These are phyloP conservation scores for Selaginella tamariscina DNA, from an alignment of 75 land plant species.

Conservation along the genomic window DNA sequence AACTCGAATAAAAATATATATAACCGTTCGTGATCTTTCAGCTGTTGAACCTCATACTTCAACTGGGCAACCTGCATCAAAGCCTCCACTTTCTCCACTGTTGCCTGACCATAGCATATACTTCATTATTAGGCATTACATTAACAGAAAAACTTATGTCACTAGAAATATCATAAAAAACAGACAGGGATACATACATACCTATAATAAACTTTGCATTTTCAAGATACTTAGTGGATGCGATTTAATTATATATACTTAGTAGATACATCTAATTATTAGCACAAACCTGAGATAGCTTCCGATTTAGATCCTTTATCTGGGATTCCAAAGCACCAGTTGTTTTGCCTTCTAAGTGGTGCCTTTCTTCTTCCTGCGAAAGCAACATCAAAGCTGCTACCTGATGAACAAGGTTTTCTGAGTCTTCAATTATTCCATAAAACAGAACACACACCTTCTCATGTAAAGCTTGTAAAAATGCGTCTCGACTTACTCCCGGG, in stretches of 20 bases:
- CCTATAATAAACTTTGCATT: too few relatives aligned
- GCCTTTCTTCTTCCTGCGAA: slow-evolving; percentile 90
- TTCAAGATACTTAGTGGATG: too few relatives aligned
- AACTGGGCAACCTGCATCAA: slow-evolving; percentile 78
- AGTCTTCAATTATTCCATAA: neutral
- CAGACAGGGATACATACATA: neutral
- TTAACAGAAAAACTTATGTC: neutral
- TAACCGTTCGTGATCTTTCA: slow-evolving; percentile 50
- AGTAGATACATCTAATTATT: neutral
- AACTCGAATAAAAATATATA: neutral
- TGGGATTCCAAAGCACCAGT: slow-evolving; percentile 61
- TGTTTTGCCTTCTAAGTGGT: slow-evolving; percentile 56
- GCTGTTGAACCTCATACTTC: slow-evolving; percentile 35
- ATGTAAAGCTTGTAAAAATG: slow-evolving; percentile 68
- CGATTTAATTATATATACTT: too few relatives aligned
- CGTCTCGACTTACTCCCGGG: slow-evolving; percentile 23
- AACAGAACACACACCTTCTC: slow-evolving; percentile 52
- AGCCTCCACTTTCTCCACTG: slow-evolving; percentile 79
- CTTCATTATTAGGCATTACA: neutral
- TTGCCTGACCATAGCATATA: slow-evolving; percentile 41
- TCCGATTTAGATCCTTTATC: slow-evolving; percentile 66
- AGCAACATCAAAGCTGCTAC: slow-evolving; percentile 71
- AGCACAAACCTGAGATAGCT: slow-evolving; percentile 49
- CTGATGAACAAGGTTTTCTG: slow-evolving; percentile 23
- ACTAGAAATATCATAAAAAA: neutral